Percentiles rank a stretch among this genome's conserved stretches.
Evolutionary conservation across 163 green algal genomes (phyloP).

Genomic region (Prototheca wickerhamii): DNA sequence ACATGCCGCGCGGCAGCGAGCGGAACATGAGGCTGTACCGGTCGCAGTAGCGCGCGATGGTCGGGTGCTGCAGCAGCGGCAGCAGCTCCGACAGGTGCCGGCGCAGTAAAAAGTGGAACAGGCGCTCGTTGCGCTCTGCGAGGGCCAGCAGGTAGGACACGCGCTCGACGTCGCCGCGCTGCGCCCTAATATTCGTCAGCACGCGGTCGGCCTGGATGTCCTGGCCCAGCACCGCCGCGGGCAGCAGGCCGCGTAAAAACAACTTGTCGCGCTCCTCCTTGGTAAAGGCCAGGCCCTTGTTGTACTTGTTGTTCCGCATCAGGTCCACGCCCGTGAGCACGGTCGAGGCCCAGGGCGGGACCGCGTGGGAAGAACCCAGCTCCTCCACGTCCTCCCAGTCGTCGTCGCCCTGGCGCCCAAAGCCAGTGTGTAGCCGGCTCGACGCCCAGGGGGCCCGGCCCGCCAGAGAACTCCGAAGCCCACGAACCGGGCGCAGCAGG

Average conservation of each 20-base stretch:
- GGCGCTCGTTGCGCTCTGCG: conserved; percentile 78
- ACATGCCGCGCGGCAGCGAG: conserved; percentile 66
- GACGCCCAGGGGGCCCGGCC: not conserved
- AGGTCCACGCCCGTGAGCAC: conserved; percentile 76
- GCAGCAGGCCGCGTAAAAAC: conserved; percentile 84
- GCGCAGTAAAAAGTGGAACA: conserved; percentile 76
- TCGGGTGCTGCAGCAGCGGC: conserved; percentile 67
- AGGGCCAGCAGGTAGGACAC: conserved; percentile 16
- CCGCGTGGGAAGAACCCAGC: not conserved
- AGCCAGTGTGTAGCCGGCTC: not conserved
- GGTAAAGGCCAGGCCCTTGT: conserved; percentile 88
- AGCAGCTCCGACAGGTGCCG: conserved; percentile 80
- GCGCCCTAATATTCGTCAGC: conserved; percentile 45
- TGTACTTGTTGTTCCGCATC: conserved; percentile 81
- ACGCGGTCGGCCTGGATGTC: conserved; percentile 65
- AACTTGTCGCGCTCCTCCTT: conserved; percentile 72
- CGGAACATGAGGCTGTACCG: conserved; percentile 88
- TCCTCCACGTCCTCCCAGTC: not conserved
- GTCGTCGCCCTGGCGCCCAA: not conserved
- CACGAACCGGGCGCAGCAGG: not conserved
- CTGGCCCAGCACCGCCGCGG: conserved; percentile 69
- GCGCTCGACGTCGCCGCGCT: conserved; percentile 28
- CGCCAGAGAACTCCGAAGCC: not conserved
- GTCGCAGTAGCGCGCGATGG: conserved; percentile 63
- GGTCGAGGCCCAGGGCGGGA: conserved; percentile 61